phyloP scores from a whole-genome alignment of 176 grass and related monocot genomes.

The Oryza punctata region DNA sequence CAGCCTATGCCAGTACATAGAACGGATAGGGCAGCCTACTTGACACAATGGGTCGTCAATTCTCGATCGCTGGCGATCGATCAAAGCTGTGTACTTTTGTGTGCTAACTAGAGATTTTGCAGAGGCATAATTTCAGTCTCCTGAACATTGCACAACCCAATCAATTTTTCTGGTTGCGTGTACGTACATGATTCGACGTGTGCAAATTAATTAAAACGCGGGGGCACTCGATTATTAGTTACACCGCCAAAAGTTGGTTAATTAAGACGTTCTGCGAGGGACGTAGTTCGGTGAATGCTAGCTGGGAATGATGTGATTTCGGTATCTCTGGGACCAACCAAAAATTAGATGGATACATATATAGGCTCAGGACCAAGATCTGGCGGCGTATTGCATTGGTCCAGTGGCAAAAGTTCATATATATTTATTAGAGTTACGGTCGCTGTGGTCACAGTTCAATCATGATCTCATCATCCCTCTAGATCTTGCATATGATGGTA shows the following conservation, averaged over 20 bases:
- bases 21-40: background rate
- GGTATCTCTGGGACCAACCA: background rate
- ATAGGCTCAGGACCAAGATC: background rate
- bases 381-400: background rate
- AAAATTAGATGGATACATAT: background rate
- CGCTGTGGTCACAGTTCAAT: background rate
- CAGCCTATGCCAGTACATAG: background rate
- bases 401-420: background rate
- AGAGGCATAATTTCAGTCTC: background rate
- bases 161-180: constrained; percentile 29
- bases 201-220: constrained; percentile 25
- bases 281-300: background rate
- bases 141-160: background rate
- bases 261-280: background rate
- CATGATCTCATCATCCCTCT: background rate
- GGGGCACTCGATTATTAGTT: background rate
- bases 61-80: background rate
- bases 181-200: constrained; percentile 17
- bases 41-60: too few relatives aligned
- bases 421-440: background rate
- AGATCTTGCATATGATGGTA: background rate
- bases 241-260: background rate
- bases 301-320: background rate
- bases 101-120: background rate
- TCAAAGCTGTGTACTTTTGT: background rate